Base-by-base conservation (phyloP, 768 basidiomycete species). In the Boletus rex-veris region DNA sequence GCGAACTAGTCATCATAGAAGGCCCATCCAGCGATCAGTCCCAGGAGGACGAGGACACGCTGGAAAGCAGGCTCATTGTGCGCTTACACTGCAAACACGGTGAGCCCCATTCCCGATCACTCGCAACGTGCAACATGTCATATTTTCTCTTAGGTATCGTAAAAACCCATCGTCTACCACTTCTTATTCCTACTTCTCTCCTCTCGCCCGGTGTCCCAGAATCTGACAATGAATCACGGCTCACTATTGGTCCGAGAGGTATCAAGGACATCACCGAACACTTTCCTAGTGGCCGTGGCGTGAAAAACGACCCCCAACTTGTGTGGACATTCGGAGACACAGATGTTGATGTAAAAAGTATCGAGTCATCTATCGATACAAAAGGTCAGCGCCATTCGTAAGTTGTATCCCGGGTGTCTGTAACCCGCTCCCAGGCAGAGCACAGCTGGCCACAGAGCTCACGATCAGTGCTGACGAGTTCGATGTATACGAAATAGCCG, bases 21-120 rank as follows among this genome's bases (percentile, higher is more conserved):
- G 76, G 73, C 39, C 78, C 76, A 8, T 58, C 68, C 14, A 53
- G 59, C n/a, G 60, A 64, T 10, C 69, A 71, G 5, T 64, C 72
- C 16, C 67, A 68, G 10, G 72, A 70, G 24, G 70, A 71, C 11
- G 65, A 67, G 55, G 88, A 90, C 58, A 75, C 79, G 45, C 73
- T 90, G 7, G 88, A 91, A 68, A 87, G 84, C 62, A 85, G 79
- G 61, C 72, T 92, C 48, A 76, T 88, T 30, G 73, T 92, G 37
- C 84, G 84, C 58, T 68, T 92, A 46, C 79, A 89, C 61, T 93
- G 91, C 69, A 92, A 92, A 74, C 87, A 92, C 59, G 91, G 90
- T 89, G 65, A 58, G 73, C 58, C 11, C 36, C 2, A 9, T 18
- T 44, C 37, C 31, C 24, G 30, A 4, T 26, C n/a, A 43, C 10